Evolutionary conservation across 1,284 basidiomycete genomes (phyloP).

Genomic region (Fomitopsis pinicola): DNA sequence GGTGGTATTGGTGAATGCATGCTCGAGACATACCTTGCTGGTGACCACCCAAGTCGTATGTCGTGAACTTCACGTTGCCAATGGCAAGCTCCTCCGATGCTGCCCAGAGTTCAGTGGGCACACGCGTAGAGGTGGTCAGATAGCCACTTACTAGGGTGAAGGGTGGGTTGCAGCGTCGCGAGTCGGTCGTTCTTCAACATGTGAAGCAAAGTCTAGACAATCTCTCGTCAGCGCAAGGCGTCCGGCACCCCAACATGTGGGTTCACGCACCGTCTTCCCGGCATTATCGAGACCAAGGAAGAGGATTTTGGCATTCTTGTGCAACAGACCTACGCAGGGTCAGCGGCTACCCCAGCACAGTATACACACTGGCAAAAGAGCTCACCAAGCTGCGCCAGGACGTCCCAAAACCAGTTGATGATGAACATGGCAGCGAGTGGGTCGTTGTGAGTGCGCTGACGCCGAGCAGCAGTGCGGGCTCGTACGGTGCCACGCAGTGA

Average conservation of each 20-base stretch:
- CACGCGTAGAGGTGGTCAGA: not conserved
- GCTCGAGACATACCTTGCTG: conserved; percentile 72
- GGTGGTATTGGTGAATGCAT: not conserved
- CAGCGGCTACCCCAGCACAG: not conserved
- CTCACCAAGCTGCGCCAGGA: conserved; percentile 86
- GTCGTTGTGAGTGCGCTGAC: conserved; percentile 1
- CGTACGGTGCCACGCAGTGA: not conserved
- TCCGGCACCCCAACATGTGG: not conserved
- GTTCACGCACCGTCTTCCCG: conserved; percentile 86
- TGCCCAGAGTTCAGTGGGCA: conserved; percentile 28
- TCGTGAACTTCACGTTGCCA: conserved; percentile 98
- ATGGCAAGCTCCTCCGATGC: conserved; percentile 99
- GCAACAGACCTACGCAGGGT: conserved; percentile 70
- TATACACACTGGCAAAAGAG: conserved; percentile 5
- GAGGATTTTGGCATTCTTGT: conserved; percentile 99
- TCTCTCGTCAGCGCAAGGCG: not conserved
- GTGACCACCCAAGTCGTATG: conserved; percentile 98
- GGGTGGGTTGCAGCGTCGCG: conserved; percentile 96
- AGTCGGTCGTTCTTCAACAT: conserved; percentile 99
- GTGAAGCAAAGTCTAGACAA: conserved; percentile 85
- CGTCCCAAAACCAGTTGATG: conserved; percentile 93
- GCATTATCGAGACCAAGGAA: conserved; percentile 99
- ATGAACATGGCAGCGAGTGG: conserved; percentile 63
- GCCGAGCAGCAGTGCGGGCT: not conserved
- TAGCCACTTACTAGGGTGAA: conserved; percentile 85